Evolutionary conservation across 257 asterid species (phyloP).

Genomic region (Eustoma russellianum): DNA sequence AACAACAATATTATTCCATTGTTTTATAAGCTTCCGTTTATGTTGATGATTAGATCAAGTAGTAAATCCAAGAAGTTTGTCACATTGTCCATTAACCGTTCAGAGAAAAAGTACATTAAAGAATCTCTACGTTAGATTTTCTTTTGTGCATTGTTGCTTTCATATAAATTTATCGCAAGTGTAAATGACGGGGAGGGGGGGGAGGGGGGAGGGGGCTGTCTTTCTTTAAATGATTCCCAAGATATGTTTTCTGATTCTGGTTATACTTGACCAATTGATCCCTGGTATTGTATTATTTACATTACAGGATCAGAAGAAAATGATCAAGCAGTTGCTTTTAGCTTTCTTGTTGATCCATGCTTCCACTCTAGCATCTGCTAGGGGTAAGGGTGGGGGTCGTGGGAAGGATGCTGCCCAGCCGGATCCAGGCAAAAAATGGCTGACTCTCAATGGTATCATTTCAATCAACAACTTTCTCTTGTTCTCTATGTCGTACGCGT

Average conservation of each 20-base stretch:
- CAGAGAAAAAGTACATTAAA: no score
- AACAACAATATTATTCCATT: no score
- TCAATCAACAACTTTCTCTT: background rate
- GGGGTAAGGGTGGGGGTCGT: slow-evolving; percentile 10
- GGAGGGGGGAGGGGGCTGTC: background rate
- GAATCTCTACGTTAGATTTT: background rate
- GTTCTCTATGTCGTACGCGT: background rate
- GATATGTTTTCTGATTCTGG: background rate
- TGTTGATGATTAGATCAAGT: no score
- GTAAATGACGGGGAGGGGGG: background rate
- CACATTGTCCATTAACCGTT: no score
- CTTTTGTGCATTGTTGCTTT: background rate
- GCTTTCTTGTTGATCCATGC: slow-evolving; percentile 43
- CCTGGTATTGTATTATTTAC: background rate
- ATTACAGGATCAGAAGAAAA: slow-evolving; percentile 50
- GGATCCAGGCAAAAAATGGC: slow-evolving; percentile 43
- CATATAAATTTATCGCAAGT: background rate
- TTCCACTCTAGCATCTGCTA: slow-evolving; percentile 32
- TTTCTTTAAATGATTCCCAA: background rate
- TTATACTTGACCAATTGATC: background rate
- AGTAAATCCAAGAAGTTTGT: no score
- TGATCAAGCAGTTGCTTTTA: slow-evolving; percentile 43
- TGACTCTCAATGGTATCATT: slow-evolving; percentile 56
- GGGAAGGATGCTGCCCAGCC: slow-evolving; percentile 1
- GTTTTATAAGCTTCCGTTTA: no score